Evolutionary conservation across 306 rosid species (phyloP).

Genomic region (Trichosanthes cucumerina): DNA sequence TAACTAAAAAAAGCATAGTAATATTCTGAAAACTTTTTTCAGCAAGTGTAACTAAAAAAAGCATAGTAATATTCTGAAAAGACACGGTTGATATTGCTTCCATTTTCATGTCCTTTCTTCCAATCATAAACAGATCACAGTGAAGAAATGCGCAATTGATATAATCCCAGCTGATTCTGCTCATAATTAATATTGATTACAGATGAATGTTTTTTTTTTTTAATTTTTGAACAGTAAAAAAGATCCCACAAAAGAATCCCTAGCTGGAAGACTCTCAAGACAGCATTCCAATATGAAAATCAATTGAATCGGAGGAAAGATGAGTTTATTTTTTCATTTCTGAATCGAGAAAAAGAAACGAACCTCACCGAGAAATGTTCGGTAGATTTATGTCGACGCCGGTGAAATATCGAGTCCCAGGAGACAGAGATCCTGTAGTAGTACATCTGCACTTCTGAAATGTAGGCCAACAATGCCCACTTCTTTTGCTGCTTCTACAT

Average conservation of each 20-base stretch:
- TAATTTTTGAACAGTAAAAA: neutral
- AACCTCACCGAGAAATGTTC: neutral
- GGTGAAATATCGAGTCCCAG: slow-evolving; percentile 44
- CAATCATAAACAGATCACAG: neutral
- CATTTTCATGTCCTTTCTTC: neutral
- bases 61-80: neutral
- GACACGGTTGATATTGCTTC: neutral
- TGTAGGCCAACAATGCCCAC: slow-evolving; percentile 65
- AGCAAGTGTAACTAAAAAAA: neutral
- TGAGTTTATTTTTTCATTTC: neutral
- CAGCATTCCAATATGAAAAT: neutral
- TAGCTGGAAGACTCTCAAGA: neutral
- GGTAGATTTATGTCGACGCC: neutral
- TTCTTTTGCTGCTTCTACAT: slow-evolving; percentile 72
- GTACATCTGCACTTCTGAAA: slow-evolving; percentile 44
- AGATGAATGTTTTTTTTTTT: neutral
- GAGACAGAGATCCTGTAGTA: slow-evolving; percentile 42
- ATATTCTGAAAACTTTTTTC: too few species aligned
- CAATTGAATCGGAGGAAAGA: neutral
- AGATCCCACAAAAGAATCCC: neutral
- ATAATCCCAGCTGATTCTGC: neutral
- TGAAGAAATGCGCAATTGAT: neutral
- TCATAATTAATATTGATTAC: neutral
- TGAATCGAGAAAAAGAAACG: neutral
- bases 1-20: too few species aligned